Conservation (phyloP, 805 yeast species). For the Starmerella vaccinii region DNA sequence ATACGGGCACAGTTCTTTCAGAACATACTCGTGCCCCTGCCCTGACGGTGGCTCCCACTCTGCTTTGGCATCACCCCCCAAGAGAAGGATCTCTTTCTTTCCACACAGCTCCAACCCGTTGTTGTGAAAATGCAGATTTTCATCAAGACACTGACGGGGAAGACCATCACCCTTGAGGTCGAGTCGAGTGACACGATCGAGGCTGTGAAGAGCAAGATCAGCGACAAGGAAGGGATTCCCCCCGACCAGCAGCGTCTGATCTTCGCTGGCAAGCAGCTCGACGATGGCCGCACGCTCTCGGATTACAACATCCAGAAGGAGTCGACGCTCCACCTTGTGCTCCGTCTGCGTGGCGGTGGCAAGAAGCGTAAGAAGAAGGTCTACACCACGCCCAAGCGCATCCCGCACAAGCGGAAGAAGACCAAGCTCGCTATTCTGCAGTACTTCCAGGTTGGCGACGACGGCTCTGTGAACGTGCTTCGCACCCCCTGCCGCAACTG, state of each 20-base stretch:
- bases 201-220: conserved; percentile 92
- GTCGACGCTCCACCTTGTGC: conserved; percentile 89
- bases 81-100: conserved; percentile 7
- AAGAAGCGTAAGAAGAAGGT: conserved; percentile 99
- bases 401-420: conserved; percentile 99
- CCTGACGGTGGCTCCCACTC: not conserved
- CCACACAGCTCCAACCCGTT: conserved; percentile 11
- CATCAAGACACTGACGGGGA: conserved; percentile 98
- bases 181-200: conserved; percentile 97
- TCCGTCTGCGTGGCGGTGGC: conserved; percentile 99
- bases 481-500: conserved; percentile 97
- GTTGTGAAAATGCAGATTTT: conserved; percentile 51
- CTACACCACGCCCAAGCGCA: conserved; percentile 99
- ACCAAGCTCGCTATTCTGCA: conserved; percentile 98
- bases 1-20: not conserved
- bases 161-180: conserved; percentile 95
- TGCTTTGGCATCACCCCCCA: conserved; percentile 10
- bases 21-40: conserved; percentile 4
- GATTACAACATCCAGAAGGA: conserved; percentile 99
- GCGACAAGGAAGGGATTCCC: conserved; percentile 96
- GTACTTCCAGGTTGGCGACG: conserved; percentile 98
- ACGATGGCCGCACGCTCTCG: conserved; percentile 83
- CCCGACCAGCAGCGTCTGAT: conserved; percentile 96
- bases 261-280: conserved; percentile 96
- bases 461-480: conserved; percentile 96